Conservation (phyloP, 106 monocot species). For the Allium cepa region DNA sequence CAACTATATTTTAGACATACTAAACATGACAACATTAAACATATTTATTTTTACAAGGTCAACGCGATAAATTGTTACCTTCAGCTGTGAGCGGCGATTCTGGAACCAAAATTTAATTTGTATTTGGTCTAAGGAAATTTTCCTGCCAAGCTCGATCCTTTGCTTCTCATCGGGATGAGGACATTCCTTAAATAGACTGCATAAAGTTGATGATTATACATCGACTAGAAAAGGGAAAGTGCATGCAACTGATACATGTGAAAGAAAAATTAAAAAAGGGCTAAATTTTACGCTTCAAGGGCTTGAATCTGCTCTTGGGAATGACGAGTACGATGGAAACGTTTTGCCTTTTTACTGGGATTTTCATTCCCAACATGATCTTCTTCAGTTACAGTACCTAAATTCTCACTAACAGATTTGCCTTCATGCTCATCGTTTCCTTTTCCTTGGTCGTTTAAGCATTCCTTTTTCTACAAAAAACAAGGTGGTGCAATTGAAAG, state of each 20-base stretch:
- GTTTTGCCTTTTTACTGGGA: slow-evolving; percentile 35
- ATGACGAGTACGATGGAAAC: slow-evolving; percentile 49
- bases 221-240: neutral
- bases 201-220: neutral
- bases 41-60: neutral
- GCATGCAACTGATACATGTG: neutral
- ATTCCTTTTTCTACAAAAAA: neutral
- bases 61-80: slow-evolving; percentile 25
- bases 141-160: slow-evolving; percentile 62
- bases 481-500: no score
- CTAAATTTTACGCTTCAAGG: slow-evolving; percentile 38
- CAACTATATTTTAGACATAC: neutral
- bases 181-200: slow-evolving; percentile 52
- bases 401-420: slow-evolving; percentile 36
- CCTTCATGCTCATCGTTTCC: slow-evolving; percentile 29
- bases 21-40: neutral
- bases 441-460: neutral
- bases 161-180: slow-evolving; percentile 95
- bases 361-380: slow-evolving; percentile 36
- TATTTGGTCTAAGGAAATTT: slow-evolving; percentile 50
- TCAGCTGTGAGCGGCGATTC: slow-evolving; percentile 89
- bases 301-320: slow-evolving; percentile 55
- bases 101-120: slow-evolving; percentile 99
- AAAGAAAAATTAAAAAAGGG: neutral
- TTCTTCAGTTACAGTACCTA: slow-evolving; percentile 30